Evolutionary conservation across 1,139 yeast genomes (phyloP), one percentile per base, ranked within the genome.

Genomic region (Blastobotrys illinoisensis): DNA sequence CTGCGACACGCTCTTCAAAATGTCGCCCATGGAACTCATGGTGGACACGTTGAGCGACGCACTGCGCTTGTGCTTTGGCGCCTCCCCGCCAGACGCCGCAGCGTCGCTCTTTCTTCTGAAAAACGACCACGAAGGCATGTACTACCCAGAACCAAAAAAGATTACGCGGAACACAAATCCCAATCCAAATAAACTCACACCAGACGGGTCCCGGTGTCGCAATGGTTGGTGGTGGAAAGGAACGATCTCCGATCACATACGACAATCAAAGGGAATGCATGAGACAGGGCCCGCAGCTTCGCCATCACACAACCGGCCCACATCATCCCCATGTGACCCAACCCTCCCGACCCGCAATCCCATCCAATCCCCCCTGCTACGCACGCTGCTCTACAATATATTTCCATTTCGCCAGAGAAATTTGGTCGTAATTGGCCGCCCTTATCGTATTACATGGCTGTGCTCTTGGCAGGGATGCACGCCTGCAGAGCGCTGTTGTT

Each of bases 1-100:
- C 47, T 60, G 63, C 2, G 65, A 60, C 6, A 63, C 64, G 14
- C 62, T 58, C 46, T 58, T 48, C 46, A 63, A 52, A 43, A 63
- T 63, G 19, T 62, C 66, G 20, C 59, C 61, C n/a, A 55, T 57
- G 5, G 67, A 63, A 28, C 64, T 59, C 57, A 61, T 45, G 26
- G 67, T 63, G 16, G 65, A 62, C 21, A 63, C 62, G 47, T 54
- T 55, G 9, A 54, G 51, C 26, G 55, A 46, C 13, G 55, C 40
- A 32, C 13, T 32, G 2, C 40, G 40, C 40, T 32, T 32, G 40
- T 32, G 40, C 16, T 32, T 32, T 3, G 40, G 40, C 40, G 40
- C 16, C 40, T 14, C 11, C 16, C 40, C 40, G 40, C 40, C 40
- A 11, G 40, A 11, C 16, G 40, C 14, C 5, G 40, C 40, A n/a